Percentiles rank a stretch among this genome's conserved stretches.
Evolutionary conservation across 2,329 filamentous ascomycete genomes (phyloP).

Genomic region (Fusarium palustre): DNA sequence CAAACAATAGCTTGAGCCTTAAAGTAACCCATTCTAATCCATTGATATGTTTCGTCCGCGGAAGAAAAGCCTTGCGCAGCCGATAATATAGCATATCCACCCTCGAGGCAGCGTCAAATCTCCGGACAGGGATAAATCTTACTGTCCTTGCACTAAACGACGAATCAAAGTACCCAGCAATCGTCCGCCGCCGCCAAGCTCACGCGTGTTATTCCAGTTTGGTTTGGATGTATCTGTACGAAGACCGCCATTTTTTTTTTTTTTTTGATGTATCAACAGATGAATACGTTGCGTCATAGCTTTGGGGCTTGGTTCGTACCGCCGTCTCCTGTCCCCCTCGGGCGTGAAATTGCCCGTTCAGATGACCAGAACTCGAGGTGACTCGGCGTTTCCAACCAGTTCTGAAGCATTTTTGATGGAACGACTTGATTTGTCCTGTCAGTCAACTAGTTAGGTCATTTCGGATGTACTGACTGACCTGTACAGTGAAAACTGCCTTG

Average conservation of each 20-base stretch:
- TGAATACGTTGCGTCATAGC: neutral
- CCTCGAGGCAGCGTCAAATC: neutral
- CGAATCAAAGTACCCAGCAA: neutral
- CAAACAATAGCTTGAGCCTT: neutral
- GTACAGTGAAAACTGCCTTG: neutral
- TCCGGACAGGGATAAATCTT: neutral
- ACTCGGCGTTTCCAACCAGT: neutral
- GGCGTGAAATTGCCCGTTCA: neutral
- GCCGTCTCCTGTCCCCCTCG: rapidly evolving
- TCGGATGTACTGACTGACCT: neutral
- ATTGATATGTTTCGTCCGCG: neutral
- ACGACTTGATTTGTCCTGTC: neutral
- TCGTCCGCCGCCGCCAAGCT: neutral
- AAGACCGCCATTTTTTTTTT: too few species aligned
- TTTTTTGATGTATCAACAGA: neutral
- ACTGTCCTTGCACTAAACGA: too few species aligned
- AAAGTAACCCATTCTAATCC: neutral
- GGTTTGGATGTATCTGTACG: neutral
- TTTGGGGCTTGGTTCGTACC: neutral
- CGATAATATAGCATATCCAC: neutral
- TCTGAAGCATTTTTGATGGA: neutral
- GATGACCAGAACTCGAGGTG: neutral
- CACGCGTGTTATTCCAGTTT: neutral
- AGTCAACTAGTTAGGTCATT: neutral
- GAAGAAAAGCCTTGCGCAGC: neutral